Percentiles rank a stretch among this genome's conserved stretches.
These are phyloP conservation scores for Eimeria falciformis DNA, from an alignment of 169 alveolate genomes.

Conservation along the genomic window DNA sequence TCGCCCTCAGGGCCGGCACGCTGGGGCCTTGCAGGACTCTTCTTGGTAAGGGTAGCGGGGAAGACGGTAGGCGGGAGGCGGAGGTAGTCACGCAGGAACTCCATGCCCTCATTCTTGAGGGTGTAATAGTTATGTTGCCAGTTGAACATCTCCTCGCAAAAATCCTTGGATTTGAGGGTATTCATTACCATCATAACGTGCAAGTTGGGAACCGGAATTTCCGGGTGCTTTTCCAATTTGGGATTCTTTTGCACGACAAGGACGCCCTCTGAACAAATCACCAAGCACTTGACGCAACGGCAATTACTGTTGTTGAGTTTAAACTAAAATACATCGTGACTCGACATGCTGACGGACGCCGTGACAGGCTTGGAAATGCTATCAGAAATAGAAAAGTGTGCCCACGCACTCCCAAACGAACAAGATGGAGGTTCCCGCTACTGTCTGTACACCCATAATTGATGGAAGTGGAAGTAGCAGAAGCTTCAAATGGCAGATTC, in stretches of 20 bases:
- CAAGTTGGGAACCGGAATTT: constrained; percentile 84
- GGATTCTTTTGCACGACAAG: constrained; percentile 77
- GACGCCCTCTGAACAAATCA: constrained; percentile 78
- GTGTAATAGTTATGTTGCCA: constrained; percentile 85
- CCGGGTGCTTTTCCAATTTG: constrained; percentile 70
- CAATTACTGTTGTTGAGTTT: too few species aligned
- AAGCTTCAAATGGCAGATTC: too few species aligned
- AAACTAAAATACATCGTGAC: too few species aligned
- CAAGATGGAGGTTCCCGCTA: too few species aligned
- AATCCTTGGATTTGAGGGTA: constrained; percentile 90
- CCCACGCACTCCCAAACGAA: too few species aligned
- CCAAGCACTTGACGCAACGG: background rate
- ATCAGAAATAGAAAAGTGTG: too few species aligned
- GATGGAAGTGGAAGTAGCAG: too few species aligned
- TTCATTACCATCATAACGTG: constrained; percentile 93
- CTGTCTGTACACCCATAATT: too few species aligned
- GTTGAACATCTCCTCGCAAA: constrained; percentile 92
- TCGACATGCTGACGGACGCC: too few species aligned
- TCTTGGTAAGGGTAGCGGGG: constrained; percentile 96
- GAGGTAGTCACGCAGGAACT: constrained; percentile 88
- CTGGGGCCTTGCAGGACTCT: constrained; percentile 78
- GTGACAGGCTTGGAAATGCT: too few species aligned
- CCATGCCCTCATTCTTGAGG: constrained; percentile 86
- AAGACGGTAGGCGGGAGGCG: constrained; percentile 95
- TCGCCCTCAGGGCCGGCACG: constrained; percentile 59